These are phyloP conservation scores for Quercus tomentella DNA, from an alignment of 331 rosid species.

Conservation along the genomic window DNA sequence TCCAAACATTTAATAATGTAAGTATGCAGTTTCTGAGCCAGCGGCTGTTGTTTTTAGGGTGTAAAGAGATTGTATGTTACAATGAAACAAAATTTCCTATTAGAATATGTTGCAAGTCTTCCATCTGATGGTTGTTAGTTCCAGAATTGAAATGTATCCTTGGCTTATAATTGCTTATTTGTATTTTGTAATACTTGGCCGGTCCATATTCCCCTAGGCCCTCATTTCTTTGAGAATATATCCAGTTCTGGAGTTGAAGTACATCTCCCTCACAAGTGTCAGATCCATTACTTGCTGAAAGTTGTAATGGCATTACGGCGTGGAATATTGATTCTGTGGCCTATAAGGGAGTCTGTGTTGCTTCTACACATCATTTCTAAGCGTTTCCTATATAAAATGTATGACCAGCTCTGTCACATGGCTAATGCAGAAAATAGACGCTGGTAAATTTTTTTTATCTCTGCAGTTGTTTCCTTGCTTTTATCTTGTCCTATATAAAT, in stretches of 20 bases:
- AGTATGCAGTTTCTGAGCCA: slow-evolving; percentile 25
- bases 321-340: slow-evolving; percentile 83
- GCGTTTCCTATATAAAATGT: slow-evolving; percentile 84
- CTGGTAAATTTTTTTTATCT: slow-evolving; percentile 47
- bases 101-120: slow-evolving; percentile 75
- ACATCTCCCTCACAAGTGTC: slow-evolving; percentile 79
- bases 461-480: neutral
- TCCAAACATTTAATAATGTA: slow-evolving; percentile 5
- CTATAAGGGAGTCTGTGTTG: slow-evolving; percentile 69
- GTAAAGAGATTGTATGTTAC: slow-evolving; percentile 73
- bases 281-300: slow-evolving; percentile 86
- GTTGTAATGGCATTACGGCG: slow-evolving; percentile 70
- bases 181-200: slow-evolving; percentile 26
- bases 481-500: neutral
- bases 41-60: slow-evolving; percentile 79
- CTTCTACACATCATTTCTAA: slow-evolving; percentile 64
- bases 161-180: slow-evolving; percentile 20
- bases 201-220: slow-evolving; percentile 96
- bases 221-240: slow-evolving; percentile 81
- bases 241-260: slow-evolving; percentile 87
- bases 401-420: slow-evolving; percentile 82
- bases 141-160: slow-evolving; percentile 7
- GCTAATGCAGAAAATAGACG: slow-evolving; percentile 81
- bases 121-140: slow-evolving; percentile 10
- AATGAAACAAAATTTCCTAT: slow-evolving; percentile 90